Conservation (phyloP, 2,329 filamentous ascomycete genomes). For the Elsinoe batatas region DNA sequence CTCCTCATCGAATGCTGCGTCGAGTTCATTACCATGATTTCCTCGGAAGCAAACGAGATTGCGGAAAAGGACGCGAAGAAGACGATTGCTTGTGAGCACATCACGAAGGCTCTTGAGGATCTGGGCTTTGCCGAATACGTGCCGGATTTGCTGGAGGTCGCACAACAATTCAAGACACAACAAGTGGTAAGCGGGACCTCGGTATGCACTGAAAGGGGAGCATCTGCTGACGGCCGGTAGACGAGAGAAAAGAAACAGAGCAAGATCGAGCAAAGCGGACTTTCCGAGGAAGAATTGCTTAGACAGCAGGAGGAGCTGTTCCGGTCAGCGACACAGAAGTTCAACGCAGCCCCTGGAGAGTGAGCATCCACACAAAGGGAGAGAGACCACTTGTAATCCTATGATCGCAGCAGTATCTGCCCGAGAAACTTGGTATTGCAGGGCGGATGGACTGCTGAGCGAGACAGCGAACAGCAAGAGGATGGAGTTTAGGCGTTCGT, state of each 20-base stretch:
- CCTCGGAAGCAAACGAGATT: constrained; percentile 98
- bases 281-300: constrained; percentile 83
- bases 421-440: no score
- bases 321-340: constrained; percentile 65
- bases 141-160: constrained; percentile 73
- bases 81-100: constrained; percentile 96
- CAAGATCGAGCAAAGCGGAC: constrained; percentile 89
- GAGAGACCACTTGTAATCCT: no score
- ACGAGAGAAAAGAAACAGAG: constrained; percentile 93
- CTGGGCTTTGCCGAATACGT: constrained; percentile 92
- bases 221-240: constrained; percentile 35
- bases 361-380: not conserved
- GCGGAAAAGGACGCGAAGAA: constrained; percentile 98
- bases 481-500: not conserved
- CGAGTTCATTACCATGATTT: constrained; percentile 96
- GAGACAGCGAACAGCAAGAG: not conserved
- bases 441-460: not conserved
- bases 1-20: constrained; percentile 97
- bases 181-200: constrained; percentile 59
- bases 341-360: constrained; percentile 35
- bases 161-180: constrained; percentile 82
- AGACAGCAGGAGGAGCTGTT: constrained; percentile 88
- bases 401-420: no score
- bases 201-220: constrained; percentile 12
- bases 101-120: constrained; percentile 86